These are phyloP conservation scores for Zopfochytrium polystomum DNA, from an alignment of 371 early-diverging fungal species.

Conservation along the genomic window DNA sequence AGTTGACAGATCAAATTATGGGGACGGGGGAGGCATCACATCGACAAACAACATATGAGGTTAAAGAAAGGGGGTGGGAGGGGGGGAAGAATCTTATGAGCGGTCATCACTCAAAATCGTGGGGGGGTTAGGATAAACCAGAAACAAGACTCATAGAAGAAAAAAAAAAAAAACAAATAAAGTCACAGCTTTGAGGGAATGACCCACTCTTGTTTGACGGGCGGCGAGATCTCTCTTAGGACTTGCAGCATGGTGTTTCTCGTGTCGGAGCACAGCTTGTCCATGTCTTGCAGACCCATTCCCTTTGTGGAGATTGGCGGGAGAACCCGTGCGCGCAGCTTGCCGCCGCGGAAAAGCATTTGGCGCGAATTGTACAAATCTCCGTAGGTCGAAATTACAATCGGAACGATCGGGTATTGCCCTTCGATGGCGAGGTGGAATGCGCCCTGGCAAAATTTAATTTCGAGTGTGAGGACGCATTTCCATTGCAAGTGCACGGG, in stretches of 20 bases:
- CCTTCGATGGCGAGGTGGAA: conserved; percentile 90
- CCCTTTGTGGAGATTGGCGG: conserved; percentile 72
- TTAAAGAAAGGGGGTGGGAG: too few species aligned
- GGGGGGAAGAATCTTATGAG: too few species aligned
- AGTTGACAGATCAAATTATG: too few species aligned
- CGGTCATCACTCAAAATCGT: too few species aligned
- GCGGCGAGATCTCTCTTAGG: not conserved
- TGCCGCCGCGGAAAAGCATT: conserved; percentile 64
- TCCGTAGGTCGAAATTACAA: conserved; percentile 43
- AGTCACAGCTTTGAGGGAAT: too few species aligned
- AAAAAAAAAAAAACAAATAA: not conserved
- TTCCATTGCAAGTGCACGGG: not conserved
- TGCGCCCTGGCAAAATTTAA: conserved; percentile 24
- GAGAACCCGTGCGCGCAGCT: conserved; percentile 71
- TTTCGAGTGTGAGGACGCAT: not conserved
- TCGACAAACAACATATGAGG: too few species aligned
- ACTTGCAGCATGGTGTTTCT: not conserved
- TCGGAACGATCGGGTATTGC: conserved; percentile 81
- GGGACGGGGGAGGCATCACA: too few species aligned
- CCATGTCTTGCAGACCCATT: conserved; percentile 60
- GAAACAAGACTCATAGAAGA: too few species aligned
- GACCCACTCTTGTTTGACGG: too few species aligned
- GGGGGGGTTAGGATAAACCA: conserved; percentile 29
- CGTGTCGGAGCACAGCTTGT: conserved; percentile 18
- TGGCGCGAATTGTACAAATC: conserved; percentile 11